A percentile compares a stretch with the other conserved stretches of the same genome.
These are phyloP conservation scores for Globisporangium barbulae DNA, from an alignment of 352 stramenopile genomes.

Conservation along the genomic window DNA sequence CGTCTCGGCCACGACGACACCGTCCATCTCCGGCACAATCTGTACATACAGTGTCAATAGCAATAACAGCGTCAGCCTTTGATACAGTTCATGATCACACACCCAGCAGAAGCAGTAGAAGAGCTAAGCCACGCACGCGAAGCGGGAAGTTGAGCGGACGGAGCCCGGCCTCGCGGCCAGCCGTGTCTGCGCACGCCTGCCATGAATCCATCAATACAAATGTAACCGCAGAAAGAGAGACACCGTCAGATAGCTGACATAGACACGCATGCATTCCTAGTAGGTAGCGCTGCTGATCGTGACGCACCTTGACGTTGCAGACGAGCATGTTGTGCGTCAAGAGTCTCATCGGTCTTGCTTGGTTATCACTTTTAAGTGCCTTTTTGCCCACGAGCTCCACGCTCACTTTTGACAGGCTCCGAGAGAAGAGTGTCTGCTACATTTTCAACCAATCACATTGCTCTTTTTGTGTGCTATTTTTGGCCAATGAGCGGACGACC, in stretches of 20 bases:
- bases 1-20: conserved; percentile 74
- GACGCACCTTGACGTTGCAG: conserved; percentile 74
- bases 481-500: conserved; percentile 19
- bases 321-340: conserved; percentile 88
- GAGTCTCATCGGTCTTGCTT: conserved; percentile 51
- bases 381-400: neutral
- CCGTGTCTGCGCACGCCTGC: conserved; percentile 73
- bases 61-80: neutral
- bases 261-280: neutral
- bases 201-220: conserved; percentile 11
- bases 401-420: conserved; percentile 5
- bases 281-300: neutral
- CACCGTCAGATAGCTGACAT: neutral
- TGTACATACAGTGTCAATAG: conserved; percentile 15
- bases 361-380: neutral
- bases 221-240: neutral
- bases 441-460: conserved; percentile 2
- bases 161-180: conserved; percentile 48
- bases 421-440: neutral
- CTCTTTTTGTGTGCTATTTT: conserved; percentile 15
- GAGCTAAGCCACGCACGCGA: conserved; percentile 27
- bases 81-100: neutral
- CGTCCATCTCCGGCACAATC: conserved; percentile 79
- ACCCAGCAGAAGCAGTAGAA: neutral
- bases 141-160: conserved; percentile 83